Evolutionary conservation across 805 yeast species (phyloP).

Genomic region (Candida anglica): DNA sequence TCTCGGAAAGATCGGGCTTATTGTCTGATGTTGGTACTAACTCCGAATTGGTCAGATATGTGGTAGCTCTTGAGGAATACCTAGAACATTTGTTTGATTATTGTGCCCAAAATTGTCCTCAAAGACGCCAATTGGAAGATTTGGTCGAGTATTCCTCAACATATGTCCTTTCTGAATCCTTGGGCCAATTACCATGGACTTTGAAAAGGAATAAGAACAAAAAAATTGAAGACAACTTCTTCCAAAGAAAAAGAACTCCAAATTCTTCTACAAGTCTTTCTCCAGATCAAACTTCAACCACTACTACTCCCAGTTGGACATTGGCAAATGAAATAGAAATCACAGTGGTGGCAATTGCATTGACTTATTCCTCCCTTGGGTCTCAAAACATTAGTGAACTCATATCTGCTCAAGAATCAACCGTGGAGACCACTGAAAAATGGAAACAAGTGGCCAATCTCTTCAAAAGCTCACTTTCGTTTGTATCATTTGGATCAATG

Average conservation of each 20-base stretch:
- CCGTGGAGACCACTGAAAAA: slow-evolving; percentile 15
- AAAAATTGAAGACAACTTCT: not conserved
- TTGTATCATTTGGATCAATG: slow-evolving; percentile 18
- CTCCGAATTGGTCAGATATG: slow-evolving; percentile 26
- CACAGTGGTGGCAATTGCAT: slow-evolving; percentile 18
- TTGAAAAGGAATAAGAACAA: too few species aligned
- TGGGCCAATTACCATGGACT: too few species aligned
- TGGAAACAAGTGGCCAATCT: slow-evolving; percentile 34
- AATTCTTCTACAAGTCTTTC: not conserved
- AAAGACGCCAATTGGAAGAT: slow-evolving; percentile 3
- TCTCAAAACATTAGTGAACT: slow-evolving; percentile 32
- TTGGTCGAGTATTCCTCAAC: slow-evolving; percentile 4
- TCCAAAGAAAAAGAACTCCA: not conserved
- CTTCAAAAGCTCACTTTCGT: slow-evolving; percentile 30
- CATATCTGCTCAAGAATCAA: slow-evolving; percentile 19
- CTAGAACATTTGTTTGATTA: slow-evolving; percentile 20
- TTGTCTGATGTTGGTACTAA: slow-evolving; percentile 6
- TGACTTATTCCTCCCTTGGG: slow-evolving; percentile 29
- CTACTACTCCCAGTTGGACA: slow-evolving; percentile 18
- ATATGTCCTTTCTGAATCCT: too few species aligned
- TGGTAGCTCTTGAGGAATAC: slow-evolving; percentile 30
- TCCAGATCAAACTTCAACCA: not conserved
- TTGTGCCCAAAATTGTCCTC: slow-evolving; percentile 3
- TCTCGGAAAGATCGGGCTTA: slow-evolving; percentile 15
- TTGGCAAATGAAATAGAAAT: slow-evolving; percentile 27